phyloP scores from a whole-genome alignment of 2,329 filamentous ascomycete genomes.

The Macrophomina pseudophaseolina region DNA sequence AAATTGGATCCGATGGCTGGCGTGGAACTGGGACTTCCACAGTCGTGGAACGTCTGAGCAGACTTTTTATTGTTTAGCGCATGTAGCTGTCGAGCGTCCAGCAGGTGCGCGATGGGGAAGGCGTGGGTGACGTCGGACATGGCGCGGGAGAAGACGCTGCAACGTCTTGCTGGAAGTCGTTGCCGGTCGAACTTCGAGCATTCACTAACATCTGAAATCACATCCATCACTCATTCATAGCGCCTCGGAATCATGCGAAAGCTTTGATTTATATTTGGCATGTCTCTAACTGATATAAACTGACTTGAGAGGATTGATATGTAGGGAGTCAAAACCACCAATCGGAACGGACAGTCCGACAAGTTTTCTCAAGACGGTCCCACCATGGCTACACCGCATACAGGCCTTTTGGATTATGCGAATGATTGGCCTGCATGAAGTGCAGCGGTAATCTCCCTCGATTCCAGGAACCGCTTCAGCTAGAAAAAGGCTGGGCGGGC shows the following conservation, averaged over 20 bases:
- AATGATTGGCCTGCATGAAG: constrained; percentile 55
- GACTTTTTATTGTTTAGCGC: background rate
- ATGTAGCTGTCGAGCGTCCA: background rate
- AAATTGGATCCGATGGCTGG: too few species aligned
- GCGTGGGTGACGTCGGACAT: constrained; percentile 8
- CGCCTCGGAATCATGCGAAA: too few species aligned
- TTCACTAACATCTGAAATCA: background rate
- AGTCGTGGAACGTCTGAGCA: background rate
- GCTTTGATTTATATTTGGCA: too few species aligned
- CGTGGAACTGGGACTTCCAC: background rate
- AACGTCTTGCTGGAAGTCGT: background rate
- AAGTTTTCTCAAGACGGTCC: constrained; percentile 58
- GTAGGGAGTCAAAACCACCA: constrained; percentile 70
- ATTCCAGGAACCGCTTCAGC: constrained; percentile 41
- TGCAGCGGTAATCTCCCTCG: constrained; percentile 43
- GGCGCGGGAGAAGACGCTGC: constrained; percentile 6
- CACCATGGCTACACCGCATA: constrained; percentile 58
- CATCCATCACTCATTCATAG: background rate
- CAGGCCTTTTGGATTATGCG: constrained; percentile 52
- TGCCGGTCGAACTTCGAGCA: background rate
- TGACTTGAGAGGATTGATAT: constrained; percentile 49
- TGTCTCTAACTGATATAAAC: too few species aligned
- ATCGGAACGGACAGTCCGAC: constrained; percentile 61
- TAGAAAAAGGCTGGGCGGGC: constrained; percentile 56
- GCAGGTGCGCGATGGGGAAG: background rate